These are phyloP conservation scores for Pyrenula massariospora DNA, from an alignment of 495 filamentous ascomycete genomes.

Conservation along the genomic window DNA sequence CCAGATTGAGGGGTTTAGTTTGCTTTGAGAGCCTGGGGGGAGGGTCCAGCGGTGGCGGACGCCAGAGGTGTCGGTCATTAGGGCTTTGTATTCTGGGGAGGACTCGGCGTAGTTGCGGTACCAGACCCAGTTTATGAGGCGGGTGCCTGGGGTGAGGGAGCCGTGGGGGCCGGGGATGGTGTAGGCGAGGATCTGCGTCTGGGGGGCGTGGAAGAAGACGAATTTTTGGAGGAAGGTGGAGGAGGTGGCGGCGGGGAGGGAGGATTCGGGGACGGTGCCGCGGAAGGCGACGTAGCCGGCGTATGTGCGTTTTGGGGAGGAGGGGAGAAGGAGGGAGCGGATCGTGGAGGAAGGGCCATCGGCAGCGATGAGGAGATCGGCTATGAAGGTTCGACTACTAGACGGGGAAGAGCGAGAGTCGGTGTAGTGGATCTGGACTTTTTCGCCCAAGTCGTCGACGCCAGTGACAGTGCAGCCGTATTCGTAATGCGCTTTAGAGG, in stretches of 20 bases:
- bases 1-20: slow-evolving; percentile 8
- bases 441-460: neutral
- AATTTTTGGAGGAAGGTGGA: slow-evolving; percentile 22
- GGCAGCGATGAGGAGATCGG: slow-evolving; percentile 14
- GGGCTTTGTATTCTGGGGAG: neutral
- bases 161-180: slow-evolving; percentile 40
- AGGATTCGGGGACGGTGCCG: slow-evolving; percentile 33
- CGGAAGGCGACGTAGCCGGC: slow-evolving; percentile 42
- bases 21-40: slow-evolving; percentile 2
- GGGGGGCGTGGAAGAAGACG: slow-evolving; percentile 1
- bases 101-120: slow-evolving; percentile 28
- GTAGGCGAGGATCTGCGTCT: slow-evolving; percentile 17
- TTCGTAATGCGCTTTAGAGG: neutral
- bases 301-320: slow-evolving; percentile 1
- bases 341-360: slow-evolving; percentile 11
- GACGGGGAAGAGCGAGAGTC: neutral
- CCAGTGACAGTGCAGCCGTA: neutral
- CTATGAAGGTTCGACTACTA: neutral
- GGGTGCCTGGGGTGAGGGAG: slow-evolving; percentile 29
- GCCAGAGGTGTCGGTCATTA: slow-evolving; percentile 9
- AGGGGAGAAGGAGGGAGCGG: slow-evolving; percentile 3
- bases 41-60: slow-evolving; percentile 11
- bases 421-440: slow-evolving; percentile 5
- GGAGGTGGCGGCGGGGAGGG: slow-evolving; percentile 10
- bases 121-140: slow-evolving; percentile 45